A percentile compares a stretch with the other conserved stretches of the same genome.
phyloP scores from a whole-genome alignment of 768 basidiomycete species.

The Lactarius indigo region DNA sequence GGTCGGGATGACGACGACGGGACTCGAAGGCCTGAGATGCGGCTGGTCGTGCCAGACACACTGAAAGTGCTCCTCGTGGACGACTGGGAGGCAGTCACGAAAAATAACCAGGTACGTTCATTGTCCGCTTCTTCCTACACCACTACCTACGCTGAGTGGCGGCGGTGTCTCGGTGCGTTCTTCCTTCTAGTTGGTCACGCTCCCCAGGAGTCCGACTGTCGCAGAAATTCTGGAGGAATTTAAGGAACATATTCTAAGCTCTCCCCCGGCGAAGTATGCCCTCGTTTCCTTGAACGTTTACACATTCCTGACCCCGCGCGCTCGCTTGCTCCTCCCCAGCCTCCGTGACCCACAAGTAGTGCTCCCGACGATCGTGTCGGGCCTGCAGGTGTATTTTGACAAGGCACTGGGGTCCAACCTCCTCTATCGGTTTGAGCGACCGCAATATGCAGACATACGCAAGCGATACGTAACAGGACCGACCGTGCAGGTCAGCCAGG shows the following conservation, averaged over 20 bases:
- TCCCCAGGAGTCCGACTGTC: constrained; percentile 81
- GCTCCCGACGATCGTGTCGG: constrained; percentile 77
- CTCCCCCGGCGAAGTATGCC: constrained; percentile 45
- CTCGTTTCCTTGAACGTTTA: background rate
- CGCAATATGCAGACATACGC: constrained; percentile 81
- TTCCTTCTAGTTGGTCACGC: constrained; percentile 64
- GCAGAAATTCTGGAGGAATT: constrained; percentile 75
- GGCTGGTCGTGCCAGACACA: constrained; percentile 83
- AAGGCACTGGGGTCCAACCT: constrained; percentile 85
- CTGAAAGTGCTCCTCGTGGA: constrained; percentile 89
- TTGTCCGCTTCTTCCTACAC: background rate
- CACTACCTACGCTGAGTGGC: background rate
- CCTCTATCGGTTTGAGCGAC: constrained; percentile 92
- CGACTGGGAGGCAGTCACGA: constrained; percentile 97
- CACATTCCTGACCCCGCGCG: background rate
- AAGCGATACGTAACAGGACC: constrained; percentile 71
- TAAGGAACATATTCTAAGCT: constrained; percentile 54
- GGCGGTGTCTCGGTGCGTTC: background rate
- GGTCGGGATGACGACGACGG: constrained; percentile 81
- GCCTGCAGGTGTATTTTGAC: constrained; percentile 90
- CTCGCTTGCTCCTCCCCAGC: constrained; percentile 33
- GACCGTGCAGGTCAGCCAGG: constrained; percentile 60
- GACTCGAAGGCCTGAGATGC: constrained; percentile 81
- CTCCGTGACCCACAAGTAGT: constrained; percentile 67
- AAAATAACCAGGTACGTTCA: constrained; percentile 74